Base-by-base conservation (phyloP, 2,329 filamentous ascomycete genomes). In the Sarocladium strictum region DNA sequence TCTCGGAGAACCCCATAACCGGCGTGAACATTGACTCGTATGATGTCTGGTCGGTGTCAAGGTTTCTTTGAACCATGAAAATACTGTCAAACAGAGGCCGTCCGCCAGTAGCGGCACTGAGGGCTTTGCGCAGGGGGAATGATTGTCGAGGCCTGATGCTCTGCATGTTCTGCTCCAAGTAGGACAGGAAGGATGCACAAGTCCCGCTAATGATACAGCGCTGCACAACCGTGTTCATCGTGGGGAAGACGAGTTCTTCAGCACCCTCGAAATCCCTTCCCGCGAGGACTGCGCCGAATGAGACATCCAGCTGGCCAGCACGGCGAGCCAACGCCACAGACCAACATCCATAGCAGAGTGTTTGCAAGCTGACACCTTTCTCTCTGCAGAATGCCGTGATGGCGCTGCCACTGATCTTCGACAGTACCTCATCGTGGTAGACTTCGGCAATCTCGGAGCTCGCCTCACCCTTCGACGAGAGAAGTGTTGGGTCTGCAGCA, bases 141-240 rank as follows among this genome's bases (percentile, higher is more conserved):
- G 89, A 83, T 65, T 96, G 89, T 64, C 86, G 83, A 56, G 85
- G 79, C n/a, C 83, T 74, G 27, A 90, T 79, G 23, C 78, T 77
- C 1, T 77, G 75, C 68, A 89, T 80, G 57, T 81, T 86, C 2
- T 85, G 79, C 63, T 96, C 90, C 59, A 91, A 77, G 63, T 92
- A 88, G 12, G 74, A 76, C 26, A 96, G 70, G 70, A 95, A 85
- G 0, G 84, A 78, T 0, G 67, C 59, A 0, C 80, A 71, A 0
- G 77, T 83, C 1, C 89, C 89, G 61, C 94, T 87, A 2, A 96
- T 66, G 2, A 92, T 76, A 1, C 80, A 80, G 11, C 91, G 79
- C 7, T 96, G 76, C 0, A 87, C 81, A 0, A 96, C 84, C 0
- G 92, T 96, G 64, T 96, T 97, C 89, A 97, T 96, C 0, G 88